phyloP scores from a whole-genome alignment of 495 filamentous ascomycete species.

The Saxophila tyrrhenica region DNA sequence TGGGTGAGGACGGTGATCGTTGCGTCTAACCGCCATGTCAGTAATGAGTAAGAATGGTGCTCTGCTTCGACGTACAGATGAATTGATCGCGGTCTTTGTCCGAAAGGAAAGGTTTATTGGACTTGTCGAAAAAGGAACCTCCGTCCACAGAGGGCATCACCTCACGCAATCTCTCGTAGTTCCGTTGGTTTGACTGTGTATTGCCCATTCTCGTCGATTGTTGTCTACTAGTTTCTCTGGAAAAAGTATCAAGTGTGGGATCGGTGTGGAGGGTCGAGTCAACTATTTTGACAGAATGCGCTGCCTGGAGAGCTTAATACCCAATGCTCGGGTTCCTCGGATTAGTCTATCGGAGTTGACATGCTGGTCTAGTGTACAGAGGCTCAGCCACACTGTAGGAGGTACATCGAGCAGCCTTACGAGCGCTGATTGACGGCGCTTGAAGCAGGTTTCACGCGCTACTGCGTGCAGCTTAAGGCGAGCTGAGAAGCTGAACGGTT shows the following conservation, averaged over 20 bases:
- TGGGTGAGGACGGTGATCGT: slow-evolving; percentile 3
- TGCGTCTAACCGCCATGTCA: background rate
- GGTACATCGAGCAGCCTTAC: no score
- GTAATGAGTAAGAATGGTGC: background rate
- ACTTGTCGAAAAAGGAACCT: slow-evolving; percentile 2
- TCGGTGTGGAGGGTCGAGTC: background rate
- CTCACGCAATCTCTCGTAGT: background rate
- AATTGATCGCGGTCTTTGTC: slow-evolving; percentile 13
- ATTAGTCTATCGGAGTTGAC: no score
- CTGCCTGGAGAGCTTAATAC: background rate
- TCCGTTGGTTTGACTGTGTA: background rate
- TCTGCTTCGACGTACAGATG: slow-evolving; percentile 1
- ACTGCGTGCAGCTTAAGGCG: background rate
- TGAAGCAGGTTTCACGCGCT: no score
- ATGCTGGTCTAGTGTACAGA: no score
- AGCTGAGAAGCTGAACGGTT: background rate
- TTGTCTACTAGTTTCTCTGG: background rate
- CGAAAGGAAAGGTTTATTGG: slow-evolving; percentile 1
- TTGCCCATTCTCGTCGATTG: slow-evolving; percentile 1
- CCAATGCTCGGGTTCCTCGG: no score
- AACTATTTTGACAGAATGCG: background rate
- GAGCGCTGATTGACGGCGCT: no score
- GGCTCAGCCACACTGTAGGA: background rate
- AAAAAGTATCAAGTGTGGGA: background rate
- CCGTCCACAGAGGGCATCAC: background rate